Conservation (phyloP, 768 basidiomycete genomes). For the Kondoa malvinella region DNA sequence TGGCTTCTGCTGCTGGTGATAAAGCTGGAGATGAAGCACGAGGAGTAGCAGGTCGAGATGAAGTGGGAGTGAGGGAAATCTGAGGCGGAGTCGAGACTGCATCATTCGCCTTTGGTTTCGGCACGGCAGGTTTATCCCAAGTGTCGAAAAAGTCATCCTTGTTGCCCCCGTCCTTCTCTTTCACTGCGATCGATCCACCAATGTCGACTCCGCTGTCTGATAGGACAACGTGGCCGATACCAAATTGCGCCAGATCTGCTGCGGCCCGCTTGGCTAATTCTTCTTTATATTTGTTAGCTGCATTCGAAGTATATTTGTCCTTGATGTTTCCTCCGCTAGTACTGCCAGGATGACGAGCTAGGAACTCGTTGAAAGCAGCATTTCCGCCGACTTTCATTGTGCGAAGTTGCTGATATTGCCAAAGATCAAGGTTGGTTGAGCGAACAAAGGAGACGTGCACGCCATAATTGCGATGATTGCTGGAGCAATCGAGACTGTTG, state of each 20-base stretch:
- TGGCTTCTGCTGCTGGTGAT: neutral
- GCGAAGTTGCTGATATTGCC: slow-evolving; percentile 77
- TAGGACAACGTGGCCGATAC: slow-evolving; percentile 33
- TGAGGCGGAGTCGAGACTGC: slow-evolving; percentile 28
- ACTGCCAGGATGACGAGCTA: slow-evolving; percentile 50
- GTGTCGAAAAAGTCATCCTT: slow-evolving; percentile 94
- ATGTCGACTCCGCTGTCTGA: slow-evolving; percentile 52
- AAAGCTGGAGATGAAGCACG: slow-evolving; percentile 13
- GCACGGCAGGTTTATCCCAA: slow-evolving; percentile 63
- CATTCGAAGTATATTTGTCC: slow-evolving; percentile 71
- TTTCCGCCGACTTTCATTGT: slow-evolving; percentile 96
- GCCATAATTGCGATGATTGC: slow-evolving; percentile 85
- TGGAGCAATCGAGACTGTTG: slow-evolving; percentile 64
- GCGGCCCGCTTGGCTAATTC: slow-evolving; percentile 63
- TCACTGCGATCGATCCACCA: slow-evolving; percentile 30
- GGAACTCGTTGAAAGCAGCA: slow-evolving; percentile 66
- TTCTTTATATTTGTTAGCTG: slow-evolving; percentile 79
- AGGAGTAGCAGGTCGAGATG: slow-evolving; percentile 38
- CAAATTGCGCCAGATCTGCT: slow-evolving; percentile 42
- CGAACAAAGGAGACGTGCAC: slow-evolving; percentile 95
- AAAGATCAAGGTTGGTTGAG: slow-evolving; percentile 93
- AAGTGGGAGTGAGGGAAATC: slow-evolving; percentile 42
- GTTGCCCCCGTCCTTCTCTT: slow-evolving; percentile 32
- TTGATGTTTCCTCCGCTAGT: slow-evolving; percentile 45
- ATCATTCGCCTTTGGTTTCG: slow-evolving; percentile 31